Evolutionary conservation across 176 grass and related monocot genomes (phyloP).

Genomic region (Oryza coarctata): DNA sequence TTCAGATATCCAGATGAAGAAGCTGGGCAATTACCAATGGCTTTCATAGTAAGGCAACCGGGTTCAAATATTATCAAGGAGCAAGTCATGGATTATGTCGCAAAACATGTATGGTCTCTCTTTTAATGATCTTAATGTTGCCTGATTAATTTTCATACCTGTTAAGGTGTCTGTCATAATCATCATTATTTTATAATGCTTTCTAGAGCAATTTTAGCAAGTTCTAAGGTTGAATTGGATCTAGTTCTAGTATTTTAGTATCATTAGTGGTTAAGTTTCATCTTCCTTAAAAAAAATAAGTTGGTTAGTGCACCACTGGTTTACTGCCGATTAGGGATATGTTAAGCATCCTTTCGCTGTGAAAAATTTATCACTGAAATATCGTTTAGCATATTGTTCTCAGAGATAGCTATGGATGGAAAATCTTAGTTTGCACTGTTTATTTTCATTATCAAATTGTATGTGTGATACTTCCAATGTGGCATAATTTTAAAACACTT

Average conservation of each 20-base stretch:
- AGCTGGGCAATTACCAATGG: slow-evolving; percentile 78
- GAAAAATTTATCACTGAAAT: slow-evolving; percentile 6
- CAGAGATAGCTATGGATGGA: neutral
- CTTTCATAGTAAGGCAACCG: slow-evolving; percentile 69
- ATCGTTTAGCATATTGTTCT: neutral
- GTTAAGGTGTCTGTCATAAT: neutral
- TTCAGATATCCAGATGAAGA: slow-evolving; percentile 88
- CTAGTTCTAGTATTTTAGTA: slow-evolving; percentile 2
- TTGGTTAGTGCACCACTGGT: neutral
- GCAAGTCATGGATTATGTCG: slow-evolving; percentile 70
- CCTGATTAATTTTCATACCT: neutral
- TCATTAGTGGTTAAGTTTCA: neutral
- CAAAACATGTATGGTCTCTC: slow-evolving; percentile 57
- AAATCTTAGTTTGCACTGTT: neutral
- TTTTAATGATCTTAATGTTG: neutral
- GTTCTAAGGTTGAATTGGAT: neutral
- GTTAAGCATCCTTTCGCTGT: neutral
- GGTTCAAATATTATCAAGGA: slow-evolving; percentile 39
- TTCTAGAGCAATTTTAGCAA: slow-evolving; percentile 16
- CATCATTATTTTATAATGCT: neutral
- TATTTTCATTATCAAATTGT: neutral
- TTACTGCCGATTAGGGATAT: neutral
- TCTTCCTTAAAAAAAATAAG: no score
- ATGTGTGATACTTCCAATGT: neutral
- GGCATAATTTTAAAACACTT: neutral